These are phyloP conservation scores for Hippophae tibetana DNA, from an alignment of 306 rosid genomes.

Conservation along the genomic window DNA sequence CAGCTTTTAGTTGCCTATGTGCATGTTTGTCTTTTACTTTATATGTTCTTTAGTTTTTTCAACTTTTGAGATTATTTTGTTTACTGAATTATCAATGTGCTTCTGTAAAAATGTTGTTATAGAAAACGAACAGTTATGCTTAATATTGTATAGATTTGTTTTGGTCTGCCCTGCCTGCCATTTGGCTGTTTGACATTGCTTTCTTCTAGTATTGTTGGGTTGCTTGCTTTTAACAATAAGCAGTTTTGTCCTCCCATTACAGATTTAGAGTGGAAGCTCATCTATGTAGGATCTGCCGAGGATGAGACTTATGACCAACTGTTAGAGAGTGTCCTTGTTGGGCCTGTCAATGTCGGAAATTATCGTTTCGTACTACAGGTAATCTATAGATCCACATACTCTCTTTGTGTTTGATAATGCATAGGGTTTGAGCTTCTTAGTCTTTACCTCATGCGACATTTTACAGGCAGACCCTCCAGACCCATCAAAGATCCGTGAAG, in stretches of 20 bases:
- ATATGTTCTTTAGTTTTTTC: no score
- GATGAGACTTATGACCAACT: conserved; percentile 64
- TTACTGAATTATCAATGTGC: no score
- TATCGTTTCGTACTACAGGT: conserved; percentile 68
- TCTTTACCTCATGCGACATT: conserved; percentile 1
- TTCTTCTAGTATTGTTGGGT: no score
- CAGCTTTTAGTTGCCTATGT: no score
- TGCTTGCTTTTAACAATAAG: background rate
- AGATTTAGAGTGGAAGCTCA: conserved; percentile 80
- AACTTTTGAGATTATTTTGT: no score
- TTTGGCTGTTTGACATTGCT: no score
- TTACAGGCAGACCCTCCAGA: conserved; percentile 66
- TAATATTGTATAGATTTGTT: no score
- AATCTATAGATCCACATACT: background rate
- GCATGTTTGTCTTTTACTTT: no score
- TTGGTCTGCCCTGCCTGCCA: no score
- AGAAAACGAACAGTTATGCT: no score
- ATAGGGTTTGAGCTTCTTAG: background rate
- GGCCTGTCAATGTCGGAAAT: conserved; percentile 65
- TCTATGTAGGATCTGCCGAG: conserved; percentile 67
- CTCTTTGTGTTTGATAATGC: background rate
- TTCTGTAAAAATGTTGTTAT: no score
- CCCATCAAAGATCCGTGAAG: conserved; percentile 67
- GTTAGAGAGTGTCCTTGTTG: conserved; percentile 58
- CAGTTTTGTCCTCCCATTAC: conserved; percentile 1